These are phyloP conservation scores for Gracilaria vermiculophylla DNA, from an alignment of 23 red algal species.

Conservation along the genomic window DNA sequence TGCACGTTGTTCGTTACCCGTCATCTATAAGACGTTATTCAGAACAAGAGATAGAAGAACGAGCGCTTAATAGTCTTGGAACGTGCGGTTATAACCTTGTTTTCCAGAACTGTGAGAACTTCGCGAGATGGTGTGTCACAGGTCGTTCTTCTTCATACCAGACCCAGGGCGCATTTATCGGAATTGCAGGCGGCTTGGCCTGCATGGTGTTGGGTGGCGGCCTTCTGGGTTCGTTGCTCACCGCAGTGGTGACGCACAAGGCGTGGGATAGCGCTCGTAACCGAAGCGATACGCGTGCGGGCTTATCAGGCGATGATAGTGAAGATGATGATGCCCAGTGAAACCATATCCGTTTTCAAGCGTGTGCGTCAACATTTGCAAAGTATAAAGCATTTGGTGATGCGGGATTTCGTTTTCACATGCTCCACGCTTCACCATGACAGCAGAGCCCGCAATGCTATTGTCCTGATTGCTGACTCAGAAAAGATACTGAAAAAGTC, in stretches of 20 bases:
- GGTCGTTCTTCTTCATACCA: slow-evolving; percentile 44
- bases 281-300: slow-evolving; percentile 27
- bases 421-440: no score
- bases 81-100: slow-evolving; percentile 53
- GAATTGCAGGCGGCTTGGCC: slow-evolving; percentile 7
- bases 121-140: slow-evolving; percentile 65
- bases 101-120: slow-evolving; percentile 72
- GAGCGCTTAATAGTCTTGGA: slow-evolving; percentile 49
- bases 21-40: not conserved
- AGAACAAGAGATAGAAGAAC: slow-evolving; percentile 31
- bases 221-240: slow-evolving; percentile 49
- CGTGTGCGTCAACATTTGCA: no score
- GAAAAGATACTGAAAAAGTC: not conserved
- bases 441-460: no score
- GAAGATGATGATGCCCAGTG: not conserved
- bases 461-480: no score
- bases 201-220: slow-evolving; percentile 63
- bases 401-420: no score
- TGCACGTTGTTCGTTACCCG: slow-evolving; percentile 47
- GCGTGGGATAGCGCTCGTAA: slow-evolving; percentile 52
- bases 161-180: slow-evolving; percentile 43
- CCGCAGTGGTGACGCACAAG: slow-evolving; percentile 28
- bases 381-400: no score
- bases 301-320: slow-evolving; percentile 4
- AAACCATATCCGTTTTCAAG: not conserved